Conservation (phyloP, 2,329 filamentous ascomycete genomes). For the Alternaria hordeiaustralica region DNA sequence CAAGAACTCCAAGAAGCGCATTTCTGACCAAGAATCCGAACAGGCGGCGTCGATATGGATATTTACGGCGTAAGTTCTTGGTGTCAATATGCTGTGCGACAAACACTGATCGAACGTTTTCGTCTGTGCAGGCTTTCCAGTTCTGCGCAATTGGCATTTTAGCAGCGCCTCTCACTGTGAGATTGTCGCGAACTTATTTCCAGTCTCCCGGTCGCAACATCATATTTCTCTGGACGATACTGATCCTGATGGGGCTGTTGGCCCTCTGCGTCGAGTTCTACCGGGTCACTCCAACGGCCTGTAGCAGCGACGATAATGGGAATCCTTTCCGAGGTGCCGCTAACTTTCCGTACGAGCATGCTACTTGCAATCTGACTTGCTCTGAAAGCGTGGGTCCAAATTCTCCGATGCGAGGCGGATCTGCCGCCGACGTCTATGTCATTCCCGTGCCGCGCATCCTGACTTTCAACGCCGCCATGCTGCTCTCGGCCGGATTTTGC, state of each 20-base stretch:
- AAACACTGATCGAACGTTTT: background rate
- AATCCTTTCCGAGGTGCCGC: slow-evolving; percentile 46
- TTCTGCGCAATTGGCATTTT: slow-evolving; percentile 70
- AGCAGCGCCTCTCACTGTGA: slow-evolving; percentile 67
- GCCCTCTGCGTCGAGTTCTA: slow-evolving; percentile 71
- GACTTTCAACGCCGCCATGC: slow-evolving; percentile 65
- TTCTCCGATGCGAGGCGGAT: slow-evolving; percentile 62
- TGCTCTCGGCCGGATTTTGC: slow-evolving; percentile 69
- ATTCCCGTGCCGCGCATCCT: slow-evolving; percentile 64
- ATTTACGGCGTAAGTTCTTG: slow-evolving; percentile 58
- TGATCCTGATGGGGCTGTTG: slow-evolving; percentile 66
- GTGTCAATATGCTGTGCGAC: background rate
- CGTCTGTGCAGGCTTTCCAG: slow-evolving; percentile 60
- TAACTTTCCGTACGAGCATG: slow-evolving; percentile 55
- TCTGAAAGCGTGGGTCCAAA: slow-evolving; percentile 54
- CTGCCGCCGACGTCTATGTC: slow-evolving; percentile 68
- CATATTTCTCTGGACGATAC: slow-evolving; percentile 70
- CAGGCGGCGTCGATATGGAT: slow-evolving; percentile 71
- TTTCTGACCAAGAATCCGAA: slow-evolving; percentile 12
- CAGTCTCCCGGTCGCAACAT: slow-evolving; percentile 67
- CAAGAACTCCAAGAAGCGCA: slow-evolving; percentile 10
- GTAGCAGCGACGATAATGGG: slow-evolving; percentile 51
- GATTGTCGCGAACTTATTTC: slow-evolving; percentile 69
- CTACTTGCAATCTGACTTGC: slow-evolving; percentile 58
- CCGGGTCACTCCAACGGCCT: slow-evolving; percentile 56